Conservation (phyloP, 495 filamentous ascomycete genomes). For the Penicillium crystallinum region DNA sequence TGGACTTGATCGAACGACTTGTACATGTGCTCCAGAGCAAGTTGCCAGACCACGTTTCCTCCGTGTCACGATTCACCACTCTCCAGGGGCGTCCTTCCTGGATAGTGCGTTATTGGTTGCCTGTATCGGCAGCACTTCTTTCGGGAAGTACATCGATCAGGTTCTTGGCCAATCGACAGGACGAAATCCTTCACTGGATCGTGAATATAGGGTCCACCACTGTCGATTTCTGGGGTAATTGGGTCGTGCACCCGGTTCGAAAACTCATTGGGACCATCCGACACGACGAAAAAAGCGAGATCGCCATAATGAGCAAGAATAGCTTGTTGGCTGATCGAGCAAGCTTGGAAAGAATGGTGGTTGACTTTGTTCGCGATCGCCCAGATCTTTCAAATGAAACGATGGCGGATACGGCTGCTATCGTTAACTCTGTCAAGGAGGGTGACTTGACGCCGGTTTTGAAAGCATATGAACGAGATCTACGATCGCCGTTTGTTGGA, state of each 20-base stretch:
- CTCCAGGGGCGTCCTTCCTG: constrained; percentile 69
- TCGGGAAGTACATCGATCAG: constrained; percentile 77
- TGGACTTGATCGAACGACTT: constrained; percentile 60
- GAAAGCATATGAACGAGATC: constrained; percentile 81
- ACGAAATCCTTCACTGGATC: constrained; percentile 72
- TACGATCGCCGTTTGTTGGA: constrained; percentile 72
- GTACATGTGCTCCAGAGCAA: constrained; percentile 55
- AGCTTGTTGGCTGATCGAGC: constrained; percentile 84
- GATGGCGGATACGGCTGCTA: constrained; percentile 54
- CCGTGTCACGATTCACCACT: constrained; percentile 39
- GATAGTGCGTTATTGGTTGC: constrained; percentile 86
- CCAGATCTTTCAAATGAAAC: constrained; percentile 47
- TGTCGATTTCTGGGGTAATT: constrained; percentile 90
- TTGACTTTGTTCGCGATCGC: constrained; percentile 85
- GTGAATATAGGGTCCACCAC: constrained; percentile 67
- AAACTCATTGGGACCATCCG: constrained; percentile 88
- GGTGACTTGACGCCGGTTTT: constrained; percentile 91
- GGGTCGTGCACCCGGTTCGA: constrained; percentile 79
- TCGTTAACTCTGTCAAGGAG: constrained; percentile 73
- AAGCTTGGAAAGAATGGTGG: constrained; percentile 93
- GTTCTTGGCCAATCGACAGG: constrained; percentile 64
- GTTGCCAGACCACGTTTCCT: constrained; percentile 55
- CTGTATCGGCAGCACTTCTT: constrained; percentile 53
- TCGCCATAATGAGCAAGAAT: constrained; percentile 90
- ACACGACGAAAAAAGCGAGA: constrained; percentile 83